Base-by-base conservation (phyloP, 2,329 filamentous ascomycete genomes). In the Apiospora kogelbergensis region DNA sequence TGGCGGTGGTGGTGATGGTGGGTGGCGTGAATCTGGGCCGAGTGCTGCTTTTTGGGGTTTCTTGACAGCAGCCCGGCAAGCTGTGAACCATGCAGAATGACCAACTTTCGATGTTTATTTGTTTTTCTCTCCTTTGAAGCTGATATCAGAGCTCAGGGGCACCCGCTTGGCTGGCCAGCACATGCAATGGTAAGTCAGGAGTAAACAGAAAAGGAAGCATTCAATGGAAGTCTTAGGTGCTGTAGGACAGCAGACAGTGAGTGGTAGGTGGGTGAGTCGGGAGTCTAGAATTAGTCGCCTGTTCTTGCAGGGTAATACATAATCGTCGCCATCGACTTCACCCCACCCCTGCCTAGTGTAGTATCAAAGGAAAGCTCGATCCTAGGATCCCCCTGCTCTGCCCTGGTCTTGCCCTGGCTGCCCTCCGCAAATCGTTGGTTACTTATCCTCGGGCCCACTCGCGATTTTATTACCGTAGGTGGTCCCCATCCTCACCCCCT, bases 351-450 rank as follows among this genome's bases (percentile, higher is more conserved):
- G 53, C 53, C 30, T 60, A 60, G 53, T 60, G 53, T 60, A 60
- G 53, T 60, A 60, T 60, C 48, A 57, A 57, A 57, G 48, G 48
- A 33, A 60, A 60, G 53, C 30, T 60, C 53, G 33, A 60, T 33
- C 26, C 48, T 37, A 37, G 53, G 26, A 60, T 60, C 53, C 17
- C 53, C 53, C 26, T 45, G 42, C 9, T n/a, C 20, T 2, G 17
- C 42, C 6, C 42, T 60, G 53, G 26, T 33, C 26, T 30, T 60
- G 30, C 30, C 53, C 30, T 60, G 26, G 53, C 10, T 11, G 30
- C 53, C 53, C 53, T 60, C 53, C 53, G 53, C 53, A 60, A 37
- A 60, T 60, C 53, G 53, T 60, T 60, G 53, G 53, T 37, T 60
- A 20, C 30, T n/a, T 37, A 60, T 60, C 30, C 53, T 60, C n/a